These are phyloP conservation scores for Acanthamoeba healyi DNA, from an alignment of 208 protist species.

Conservation along the genomic window DNA sequence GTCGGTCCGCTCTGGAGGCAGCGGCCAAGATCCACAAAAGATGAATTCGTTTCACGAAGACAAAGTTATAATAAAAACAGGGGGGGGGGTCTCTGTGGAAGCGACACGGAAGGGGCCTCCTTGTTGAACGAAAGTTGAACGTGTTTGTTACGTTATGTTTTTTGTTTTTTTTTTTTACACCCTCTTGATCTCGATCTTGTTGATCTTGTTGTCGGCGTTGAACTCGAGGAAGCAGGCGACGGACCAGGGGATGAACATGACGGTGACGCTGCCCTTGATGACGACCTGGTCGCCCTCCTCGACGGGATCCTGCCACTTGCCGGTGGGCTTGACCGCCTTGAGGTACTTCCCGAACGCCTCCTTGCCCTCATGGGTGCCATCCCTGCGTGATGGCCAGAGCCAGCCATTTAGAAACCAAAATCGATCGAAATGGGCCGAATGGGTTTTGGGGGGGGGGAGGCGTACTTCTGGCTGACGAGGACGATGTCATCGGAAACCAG, in stretches of 20 bases:
- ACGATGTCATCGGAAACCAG: constrained; percentile 37
- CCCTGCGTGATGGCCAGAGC: background rate
- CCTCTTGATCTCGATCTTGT: constrained; percentile 62
- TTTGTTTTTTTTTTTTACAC: constrained; percentile 20
- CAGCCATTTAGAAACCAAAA: background rate
- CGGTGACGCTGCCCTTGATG: constrained; percentile 35
- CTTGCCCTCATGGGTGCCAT: constrained; percentile 51
- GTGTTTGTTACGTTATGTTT: background rate
- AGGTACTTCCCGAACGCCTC: constrained; percentile 17
- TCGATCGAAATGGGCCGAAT: background rate
- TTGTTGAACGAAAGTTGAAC: too few species aligned
- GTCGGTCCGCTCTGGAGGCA: too few species aligned
- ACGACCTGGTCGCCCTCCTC: constrained; percentile 12
- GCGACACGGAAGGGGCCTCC: too few species aligned
- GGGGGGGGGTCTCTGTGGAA: too few species aligned
- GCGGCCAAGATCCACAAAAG: too few species aligned
- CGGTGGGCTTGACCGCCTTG: constrained; percentile 44
- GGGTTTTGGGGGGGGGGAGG: background rate
- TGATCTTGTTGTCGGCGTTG: constrained; percentile 25
- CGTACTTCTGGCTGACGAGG: constrained; percentile 23
- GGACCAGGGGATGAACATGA: constrained; percentile 4
- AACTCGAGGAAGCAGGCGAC: constrained; percentile 7
- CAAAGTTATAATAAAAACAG: too few species aligned
- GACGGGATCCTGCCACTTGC: constrained; percentile 55
- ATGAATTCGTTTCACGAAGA: too few species aligned